Base-by-base conservation (phyloP, 2,329 filamentous ascomycete species). In the Coniella vitis region DNA sequence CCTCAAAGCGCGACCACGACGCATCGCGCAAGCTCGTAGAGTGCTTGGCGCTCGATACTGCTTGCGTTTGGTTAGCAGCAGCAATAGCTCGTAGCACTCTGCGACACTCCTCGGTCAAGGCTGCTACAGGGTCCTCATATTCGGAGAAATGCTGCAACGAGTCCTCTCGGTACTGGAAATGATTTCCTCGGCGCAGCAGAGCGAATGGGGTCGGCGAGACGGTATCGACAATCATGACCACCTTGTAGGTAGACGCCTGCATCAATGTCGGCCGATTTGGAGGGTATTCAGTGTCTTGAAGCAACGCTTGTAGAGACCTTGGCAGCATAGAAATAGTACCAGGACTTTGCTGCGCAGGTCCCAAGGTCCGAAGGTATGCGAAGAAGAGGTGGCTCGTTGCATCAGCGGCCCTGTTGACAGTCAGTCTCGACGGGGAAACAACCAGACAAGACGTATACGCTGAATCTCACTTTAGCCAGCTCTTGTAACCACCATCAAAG, bases 341-440 rank as follows among this genome's bases (percentile, higher is more conserved):
- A 45, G 85, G 72, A 25, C 81, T 79, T 39, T 53, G 51, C 54
- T 83, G 79, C 54, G 91, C 85, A n/a, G 93, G 91, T 2, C 89
- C 83, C 40, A 95, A 71, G 1, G 90, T 96, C 58, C 93, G 81
- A 41, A 98, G 79, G 64, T 97, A 98, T 48, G 93, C 93, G 63
- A 98, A 98, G 74, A 98, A 98, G 47, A 98, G 73, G 71, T 98
- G 93, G 61, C 90, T 95, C 17, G 91, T 90, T 47, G 93, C 93
- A 74, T 97, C 90, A 51, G 93, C 93, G 53, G 91, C 90, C 61
- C 87, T 94, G 60, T 22, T 55, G 40, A 48, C 45, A 43, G 59
- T 70, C 53, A 69, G 68, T 60, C 31, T 37, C 14, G 14, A 21
- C 16, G 25, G n/a, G 2, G 25, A 10, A 7, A 14, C 8, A 7